A percentile compares a stretch with the other conserved stretches of the same genome.
phyloP scores from a whole-genome alignment of 2,329 filamentous ascomycete genomes.

The Sclerotinia trifoliorum region DNA sequence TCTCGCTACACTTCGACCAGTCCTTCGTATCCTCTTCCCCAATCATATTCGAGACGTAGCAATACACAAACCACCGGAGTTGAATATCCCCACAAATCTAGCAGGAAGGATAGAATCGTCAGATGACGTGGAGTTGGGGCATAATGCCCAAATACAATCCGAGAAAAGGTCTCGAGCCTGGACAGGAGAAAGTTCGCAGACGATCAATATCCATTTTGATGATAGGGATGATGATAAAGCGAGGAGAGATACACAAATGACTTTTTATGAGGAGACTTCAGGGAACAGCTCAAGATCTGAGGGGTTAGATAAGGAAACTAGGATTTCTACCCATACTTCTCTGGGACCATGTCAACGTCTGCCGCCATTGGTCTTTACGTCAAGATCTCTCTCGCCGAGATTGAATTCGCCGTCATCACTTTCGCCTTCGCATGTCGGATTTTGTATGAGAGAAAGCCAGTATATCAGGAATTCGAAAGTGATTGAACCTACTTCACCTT shows the following conservation, averaged over 20 bases:
- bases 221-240: background rate
- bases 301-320: background rate
- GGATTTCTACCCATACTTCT: background rate
- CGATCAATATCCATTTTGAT: background rate
- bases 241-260: background rate
- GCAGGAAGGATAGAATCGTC: background rate
- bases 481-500: background rate
- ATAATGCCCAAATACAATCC: background rate
- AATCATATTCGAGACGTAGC: background rate
- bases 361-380: background rate
- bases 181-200: background rate
- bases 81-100: background rate
- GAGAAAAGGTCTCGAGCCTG: background rate
- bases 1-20: slow-evolving; percentile 2
- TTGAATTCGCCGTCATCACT: background rate
- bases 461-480: background rate
- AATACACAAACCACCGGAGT: background rate
- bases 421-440: background rate
- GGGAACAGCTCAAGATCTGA: background rate
- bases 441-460: slow-evolving; percentile 1
- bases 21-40: background rate
- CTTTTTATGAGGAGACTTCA: background rate
- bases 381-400: background rate
- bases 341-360: background rate
- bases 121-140: background rate